These are phyloP conservation scores for Diophrys sp. DNA, from an alignment of 73 alveolate species.

Conservation along the genomic window DNA sequence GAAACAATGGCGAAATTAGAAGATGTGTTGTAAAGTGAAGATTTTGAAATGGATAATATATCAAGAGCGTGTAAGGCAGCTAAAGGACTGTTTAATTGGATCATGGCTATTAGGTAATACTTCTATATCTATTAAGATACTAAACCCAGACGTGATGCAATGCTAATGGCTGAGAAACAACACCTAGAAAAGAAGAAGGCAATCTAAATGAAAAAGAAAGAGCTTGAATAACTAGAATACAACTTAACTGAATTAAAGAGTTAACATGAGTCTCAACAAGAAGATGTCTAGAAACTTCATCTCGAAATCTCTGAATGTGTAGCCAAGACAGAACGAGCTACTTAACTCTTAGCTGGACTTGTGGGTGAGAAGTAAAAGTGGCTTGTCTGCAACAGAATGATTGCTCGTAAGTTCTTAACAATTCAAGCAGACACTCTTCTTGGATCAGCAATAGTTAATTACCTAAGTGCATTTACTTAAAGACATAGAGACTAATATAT, in stretches of 20 bases:
- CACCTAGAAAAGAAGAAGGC: slow-evolving; percentile 81
- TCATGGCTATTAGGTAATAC: slow-evolving; percentile 69
- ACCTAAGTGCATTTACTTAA: slow-evolving; percentile 97
- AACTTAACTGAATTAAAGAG: slow-evolving; percentile 30
- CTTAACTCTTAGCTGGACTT: slow-evolving; percentile 54
- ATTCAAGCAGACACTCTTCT: slow-evolving; percentile 83
- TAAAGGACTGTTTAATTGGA: slow-evolving; percentile 77
- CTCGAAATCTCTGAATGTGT: slow-evolving; percentile 50
- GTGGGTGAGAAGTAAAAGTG: slow-evolving; percentile 73
- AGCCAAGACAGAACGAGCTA: slow-evolving; percentile 52
- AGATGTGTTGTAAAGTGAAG: slow-evolving; percentile 58
- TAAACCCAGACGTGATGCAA: slow-evolving; percentile 87
- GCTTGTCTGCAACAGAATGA: slow-evolving; percentile 57
- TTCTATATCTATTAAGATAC: slow-evolving; percentile 55
- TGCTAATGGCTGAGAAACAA: slow-evolving; percentile 95
- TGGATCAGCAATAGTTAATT: slow-evolving; percentile 96
- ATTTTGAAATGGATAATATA: slow-evolving; percentile 67
- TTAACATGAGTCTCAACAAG: slow-evolving; percentile 39
- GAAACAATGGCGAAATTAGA: slow-evolving; percentile 60
- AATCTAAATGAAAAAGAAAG: slow-evolving; percentile 46
- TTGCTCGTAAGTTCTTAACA: slow-evolving; percentile 47
- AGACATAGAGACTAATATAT: slow-evolving; percentile 94
- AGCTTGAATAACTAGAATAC: slow-evolving; percentile 42
- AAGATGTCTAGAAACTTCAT: slow-evolving; percentile 39
- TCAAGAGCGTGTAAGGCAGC: slow-evolving; percentile 80